phyloP scores from a whole-genome alignment of 345 rosid genomes.

The Clausena lansium region DNA sequence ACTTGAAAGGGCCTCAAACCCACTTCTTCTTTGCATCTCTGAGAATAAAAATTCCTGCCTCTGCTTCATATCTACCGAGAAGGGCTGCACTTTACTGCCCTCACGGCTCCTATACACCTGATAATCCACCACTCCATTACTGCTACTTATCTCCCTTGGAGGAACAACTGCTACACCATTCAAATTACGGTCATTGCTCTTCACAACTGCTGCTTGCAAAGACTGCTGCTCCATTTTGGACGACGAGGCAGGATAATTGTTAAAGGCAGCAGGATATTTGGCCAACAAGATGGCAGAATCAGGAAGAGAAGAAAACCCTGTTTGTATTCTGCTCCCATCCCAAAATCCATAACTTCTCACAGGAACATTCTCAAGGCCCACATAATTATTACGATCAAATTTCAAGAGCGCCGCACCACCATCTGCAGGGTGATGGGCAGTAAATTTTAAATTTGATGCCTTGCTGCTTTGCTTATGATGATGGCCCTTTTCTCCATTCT shows the following conservation, averaged over 20 bases:
- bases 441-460: conserved; percentile 38
- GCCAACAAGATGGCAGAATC: conserved; percentile 71
- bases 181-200: conserved; percentile 30
- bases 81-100: conserved; percentile 34
- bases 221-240: conserved; percentile 43
- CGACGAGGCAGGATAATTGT: conserved; percentile 31
- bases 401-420: conserved; percentile 33
- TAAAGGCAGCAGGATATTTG: conserved; percentile 72
- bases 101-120: conserved; percentile 41
- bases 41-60: conserved; percentile 33
- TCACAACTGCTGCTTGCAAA: conserved; percentile 32
- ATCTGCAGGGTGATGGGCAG: conserved; percentile 32
- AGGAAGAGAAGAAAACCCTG: conserved; percentile 70
- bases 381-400: conserved; percentile 44
- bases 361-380: conserved; percentile 58
- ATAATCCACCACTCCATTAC: conserved; percentile 45
- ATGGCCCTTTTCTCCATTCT: conserved; percentile 39
- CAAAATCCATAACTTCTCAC: conserved; percentile 70
- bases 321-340: conserved; percentile 82
- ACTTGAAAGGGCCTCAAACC: conserved; percentile 42
- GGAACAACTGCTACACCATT: conserved; percentile 35
- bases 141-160: conserved; percentile 32
- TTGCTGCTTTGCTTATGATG: conserved; percentile 32
- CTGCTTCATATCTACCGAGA: conserved; percentile 48
- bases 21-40: conserved; percentile 46